Conservation (phyloP, 2,329 filamentous ascomycete species). For the Fusarium sp. region DNA sequence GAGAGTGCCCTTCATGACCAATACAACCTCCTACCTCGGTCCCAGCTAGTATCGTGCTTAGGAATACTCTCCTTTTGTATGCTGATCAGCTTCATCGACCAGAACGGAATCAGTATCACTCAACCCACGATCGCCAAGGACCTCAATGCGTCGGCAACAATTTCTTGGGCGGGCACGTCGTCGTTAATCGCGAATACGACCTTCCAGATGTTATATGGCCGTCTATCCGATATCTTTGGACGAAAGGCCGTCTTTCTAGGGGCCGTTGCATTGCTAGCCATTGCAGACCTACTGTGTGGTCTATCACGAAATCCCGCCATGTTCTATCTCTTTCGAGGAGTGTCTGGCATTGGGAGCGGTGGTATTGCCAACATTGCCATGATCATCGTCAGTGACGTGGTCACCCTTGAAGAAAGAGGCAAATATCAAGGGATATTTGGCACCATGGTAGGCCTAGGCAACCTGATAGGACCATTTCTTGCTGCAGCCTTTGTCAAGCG, state of each 20-base stretch:
- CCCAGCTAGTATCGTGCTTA: background rate
- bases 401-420: background rate
- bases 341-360: background rate
- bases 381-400: background rate
- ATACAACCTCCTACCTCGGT: background rate
- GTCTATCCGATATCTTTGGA: background rate
- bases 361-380: background rate
- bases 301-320: background rate
- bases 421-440: slow-evolving; percentile 1
- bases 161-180: background rate
- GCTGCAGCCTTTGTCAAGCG: background rate
- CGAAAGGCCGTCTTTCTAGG: background rate
- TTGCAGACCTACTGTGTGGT: background rate
- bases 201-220: background rate
- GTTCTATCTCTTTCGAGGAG: background rate
- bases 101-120: background rate
- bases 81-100: background rate
- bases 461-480: background rate
- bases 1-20: background rate
- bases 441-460: background rate
- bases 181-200: background rate
- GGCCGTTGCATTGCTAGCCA: background rate
- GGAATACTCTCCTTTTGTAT: background rate
- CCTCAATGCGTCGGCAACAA: background rate
- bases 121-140: background rate